Percentiles rank a stretch among this genome's conserved stretches.
These are phyloP conservation scores for Silene uniflora DNA, from an alignment of 148 eudicot genomes.

Conservation along the genomic window DNA sequence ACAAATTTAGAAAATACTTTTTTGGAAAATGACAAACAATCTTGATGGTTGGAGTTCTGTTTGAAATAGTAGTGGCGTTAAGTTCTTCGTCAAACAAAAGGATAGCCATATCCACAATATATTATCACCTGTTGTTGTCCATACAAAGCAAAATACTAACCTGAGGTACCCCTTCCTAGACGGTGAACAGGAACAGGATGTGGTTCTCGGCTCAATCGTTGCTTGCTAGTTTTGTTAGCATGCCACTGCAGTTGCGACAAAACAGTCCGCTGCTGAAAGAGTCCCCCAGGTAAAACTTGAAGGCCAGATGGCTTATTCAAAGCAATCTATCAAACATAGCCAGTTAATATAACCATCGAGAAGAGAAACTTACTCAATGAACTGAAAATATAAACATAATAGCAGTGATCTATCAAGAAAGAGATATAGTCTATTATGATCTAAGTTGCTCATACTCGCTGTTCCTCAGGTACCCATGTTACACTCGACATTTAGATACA, in stretches of 20 bases:
- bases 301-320: slow-evolving; percentile 81
- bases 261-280: slow-evolving; percentile 94
- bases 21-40: not conserved
- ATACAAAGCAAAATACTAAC: slow-evolving; percentile 33
- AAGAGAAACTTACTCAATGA: slow-evolving; percentile 1
- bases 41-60: not conserved
- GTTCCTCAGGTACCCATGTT: not conserved
- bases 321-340: slow-evolving; percentile 47
- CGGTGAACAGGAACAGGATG: slow-evolving; percentile 94
- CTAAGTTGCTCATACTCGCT: not conserved
- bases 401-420: not conserved
- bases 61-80: not conserved
- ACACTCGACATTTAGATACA: not conserved
- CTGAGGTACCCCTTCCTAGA: slow-evolving; percentile 96
- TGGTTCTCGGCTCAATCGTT: slow-evolving; percentile 34
- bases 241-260: slow-evolving; percentile 79
- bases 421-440: not conserved
- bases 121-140: not conserved
- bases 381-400: not conserved
- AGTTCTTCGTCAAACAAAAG: not conserved
- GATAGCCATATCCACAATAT: slow-evolving; percentile 8
- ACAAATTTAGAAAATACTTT: not conserved
- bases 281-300: slow-evolving; percentile 93
- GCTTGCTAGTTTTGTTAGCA: slow-evolving; percentile 29
- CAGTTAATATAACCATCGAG: not conserved